These are phyloP conservation scores for Periconia sp. DNA, from an alignment of 2,329 filamentous ascomycete genomes.

Conservation along the genomic window DNA sequence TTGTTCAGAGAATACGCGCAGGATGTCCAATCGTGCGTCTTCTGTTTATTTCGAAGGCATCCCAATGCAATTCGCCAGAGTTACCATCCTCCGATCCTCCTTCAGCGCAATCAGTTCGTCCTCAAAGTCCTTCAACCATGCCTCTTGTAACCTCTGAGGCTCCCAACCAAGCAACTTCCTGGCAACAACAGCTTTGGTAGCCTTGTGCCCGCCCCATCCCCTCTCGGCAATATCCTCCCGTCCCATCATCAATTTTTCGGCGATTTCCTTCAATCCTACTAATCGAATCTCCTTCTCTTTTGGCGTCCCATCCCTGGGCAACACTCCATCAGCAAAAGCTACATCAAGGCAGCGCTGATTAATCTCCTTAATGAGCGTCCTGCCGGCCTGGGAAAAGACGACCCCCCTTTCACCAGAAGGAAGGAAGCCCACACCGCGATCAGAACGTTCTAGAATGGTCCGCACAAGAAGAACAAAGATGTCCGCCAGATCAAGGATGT, in stretches of 20 bases:
- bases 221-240: slow-evolving; percentile 16
- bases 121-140: slow-evolving; percentile 20
- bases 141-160: slow-evolving; percentile 14
- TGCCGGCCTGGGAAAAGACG: slow-evolving; percentile 18
- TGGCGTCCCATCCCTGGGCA: slow-evolving; percentile 20
- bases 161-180: slow-evolving; percentile 18
- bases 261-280: slow-evolving; percentile 16
- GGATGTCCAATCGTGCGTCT: too few species aligned
- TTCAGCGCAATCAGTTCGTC: slow-evolving; percentile 22
- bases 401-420: slow-evolving; percentile 18
- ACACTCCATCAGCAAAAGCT: slow-evolving; percentile 19
- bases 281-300: slow-evolving; percentile 18
- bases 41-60: slow-evolving; percentile 3
- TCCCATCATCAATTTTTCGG: slow-evolving; percentile 18
- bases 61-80: slow-evolving; percentile 18
- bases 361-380: slow-evolving; percentile 18
- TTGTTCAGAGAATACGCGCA: too few species aligned
- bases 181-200: slow-evolving; percentile 17
- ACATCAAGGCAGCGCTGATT: slow-evolving; percentile 16
- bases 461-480: slow-evolving; percentile 19
- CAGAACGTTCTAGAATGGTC: slow-evolving; percentile 20
- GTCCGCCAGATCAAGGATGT: slow-evolving; percentile 21
- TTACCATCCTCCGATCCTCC: slow-evolving; percentile 12
- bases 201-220: slow-evolving; percentile 20
- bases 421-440: slow-evolving; percentile 19